Conservation (phyloP, 176 grass and related monocot species). For the Saccharum officinarum region DNA sequence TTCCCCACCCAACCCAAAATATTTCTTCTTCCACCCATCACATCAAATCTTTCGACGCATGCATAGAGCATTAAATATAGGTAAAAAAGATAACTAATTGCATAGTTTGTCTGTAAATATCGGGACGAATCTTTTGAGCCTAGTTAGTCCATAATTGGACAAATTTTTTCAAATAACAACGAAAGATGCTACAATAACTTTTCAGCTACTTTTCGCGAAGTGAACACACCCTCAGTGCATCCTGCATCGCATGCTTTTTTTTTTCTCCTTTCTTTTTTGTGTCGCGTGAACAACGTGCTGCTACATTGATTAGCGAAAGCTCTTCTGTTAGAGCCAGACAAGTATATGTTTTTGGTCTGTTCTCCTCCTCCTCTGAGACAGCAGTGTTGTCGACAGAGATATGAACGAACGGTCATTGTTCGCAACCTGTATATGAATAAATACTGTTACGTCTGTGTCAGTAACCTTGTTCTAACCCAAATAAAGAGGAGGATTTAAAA, state of each 20-base stretch:
- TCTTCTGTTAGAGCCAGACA: neutral
- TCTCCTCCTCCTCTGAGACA: neutral
- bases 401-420: neutral
- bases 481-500: neutral
- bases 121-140: no score
- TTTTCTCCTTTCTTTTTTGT: neutral
- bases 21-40: no score
- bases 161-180: no score
- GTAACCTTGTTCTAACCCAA: neutral
- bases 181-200: no score
- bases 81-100: no score
- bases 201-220: no score
- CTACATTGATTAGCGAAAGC: neutral
- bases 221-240: no score
- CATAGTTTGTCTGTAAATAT: no score
- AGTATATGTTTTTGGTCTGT: neutral
- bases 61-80: no score
- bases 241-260: neutral
- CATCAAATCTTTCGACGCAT: no score
- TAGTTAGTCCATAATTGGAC: no score
- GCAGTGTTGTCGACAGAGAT: constrained; percentile 8
- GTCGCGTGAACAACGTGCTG: neutral
- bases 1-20: no score
- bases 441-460: neutral
- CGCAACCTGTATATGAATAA: neutral